Conservation (phyloP, 257 asterid genomes). For the Misopates orontium region DNA sequence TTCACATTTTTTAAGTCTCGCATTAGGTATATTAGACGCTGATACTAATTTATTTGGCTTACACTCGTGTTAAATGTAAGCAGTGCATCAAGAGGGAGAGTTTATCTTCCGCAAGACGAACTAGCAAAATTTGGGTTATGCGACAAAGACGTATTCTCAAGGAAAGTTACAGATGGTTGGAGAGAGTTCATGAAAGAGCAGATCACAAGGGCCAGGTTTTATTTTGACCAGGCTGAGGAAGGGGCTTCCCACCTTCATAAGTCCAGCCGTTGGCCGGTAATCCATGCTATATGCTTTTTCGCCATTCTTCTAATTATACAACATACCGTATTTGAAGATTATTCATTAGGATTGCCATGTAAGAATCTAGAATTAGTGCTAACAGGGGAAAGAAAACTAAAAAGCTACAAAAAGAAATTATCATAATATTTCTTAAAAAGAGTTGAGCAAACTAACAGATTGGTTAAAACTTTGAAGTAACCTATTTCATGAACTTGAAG, state of each 20-base stretch:
- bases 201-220: constrained; percentile 71
- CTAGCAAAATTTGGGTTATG: constrained; percentile 56
- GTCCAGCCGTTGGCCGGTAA: constrained; percentile 93
- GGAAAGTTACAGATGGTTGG: constrained; percentile 64
- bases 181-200: constrained; percentile 80
- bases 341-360: neutral
- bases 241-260: constrained; percentile 79
- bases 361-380: neutral
- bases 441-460: too few species aligned
- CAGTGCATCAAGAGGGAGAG: constrained; percentile 78
- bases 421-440: too few species aligned
- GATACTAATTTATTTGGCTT: neutral
- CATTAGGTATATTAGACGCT: neutral
- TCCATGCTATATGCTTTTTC: neutral
- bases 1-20: neutral
- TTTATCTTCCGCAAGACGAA: constrained; percentile 87
- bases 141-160: constrained; percentile 62
- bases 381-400: neutral
- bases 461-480: too few species aligned
- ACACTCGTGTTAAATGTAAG: neutral
- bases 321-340: too few species aligned
- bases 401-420: too few species aligned
- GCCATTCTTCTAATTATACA: neutral
- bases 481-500: neutral
- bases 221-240: constrained; percentile 66